Conservation (phyloP, 495 filamentous ascomycete species). For the Copromyces sp. region DNA sequence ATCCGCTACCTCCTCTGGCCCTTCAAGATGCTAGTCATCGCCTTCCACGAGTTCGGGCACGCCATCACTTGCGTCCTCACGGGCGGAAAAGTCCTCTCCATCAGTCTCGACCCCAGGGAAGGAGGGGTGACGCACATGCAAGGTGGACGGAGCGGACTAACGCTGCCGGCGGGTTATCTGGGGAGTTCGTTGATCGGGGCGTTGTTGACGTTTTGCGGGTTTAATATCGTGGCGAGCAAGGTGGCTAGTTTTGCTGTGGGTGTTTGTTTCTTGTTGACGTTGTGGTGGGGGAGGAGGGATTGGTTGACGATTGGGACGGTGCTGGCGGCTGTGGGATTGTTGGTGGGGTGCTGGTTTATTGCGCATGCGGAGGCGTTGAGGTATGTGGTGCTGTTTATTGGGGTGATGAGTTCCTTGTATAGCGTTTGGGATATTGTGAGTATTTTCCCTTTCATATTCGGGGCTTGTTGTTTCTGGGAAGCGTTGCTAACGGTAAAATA, state of each 20-base stretch:
- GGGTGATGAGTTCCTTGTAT: constrained; percentile 68
- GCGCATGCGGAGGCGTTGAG: constrained; percentile 59
- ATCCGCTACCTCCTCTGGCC: constrained; percentile 64
- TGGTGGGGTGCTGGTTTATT: constrained; percentile 75
- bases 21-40: constrained; percentile 86
- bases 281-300: constrained; percentile 72
- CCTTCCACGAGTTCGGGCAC: constrained; percentile 77
- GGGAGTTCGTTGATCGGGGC: constrained; percentile 68
- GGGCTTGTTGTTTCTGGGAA: background rate
- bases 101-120: constrained; percentile 49
- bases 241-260: constrained; percentile 61
- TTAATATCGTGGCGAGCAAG: constrained; percentile 71
- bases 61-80: constrained; percentile 63
- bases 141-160: constrained; percentile 65
- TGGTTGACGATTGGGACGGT: constrained; percentile 67
- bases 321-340: constrained; percentile 54
- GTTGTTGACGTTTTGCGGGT: constrained; percentile 68
- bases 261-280: constrained; percentile 62
- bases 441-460: constrained; percentile 11
- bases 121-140: constrained; percentile 69
- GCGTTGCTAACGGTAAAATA: constrained; percentile 4
- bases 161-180: constrained; percentile 67
- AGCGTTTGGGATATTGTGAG: constrained; percentile 77
- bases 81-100: constrained; percentile 63
- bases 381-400: constrained; percentile 73